Base-by-base conservation (phyloP, 169 alveolate species). In the Cryptosporidium felis region DNA sequence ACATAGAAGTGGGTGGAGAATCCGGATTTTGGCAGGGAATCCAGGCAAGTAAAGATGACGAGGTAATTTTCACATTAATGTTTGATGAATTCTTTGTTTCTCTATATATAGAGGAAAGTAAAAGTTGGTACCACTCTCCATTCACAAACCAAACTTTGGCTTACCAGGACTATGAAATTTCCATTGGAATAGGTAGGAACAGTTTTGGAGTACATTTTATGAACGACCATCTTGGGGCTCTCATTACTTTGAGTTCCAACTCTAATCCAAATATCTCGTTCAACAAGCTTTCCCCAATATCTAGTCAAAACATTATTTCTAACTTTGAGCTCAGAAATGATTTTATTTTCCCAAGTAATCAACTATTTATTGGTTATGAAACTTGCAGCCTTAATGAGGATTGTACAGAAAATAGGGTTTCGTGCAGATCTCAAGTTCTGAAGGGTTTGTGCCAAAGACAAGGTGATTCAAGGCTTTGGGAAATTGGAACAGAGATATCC, bases 1-100 rank as follows among this genome's bases (percentile, higher is more conserved):
- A 5, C n/a, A 47, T 65, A 18, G 14, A 0, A 10, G 10, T 26
- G 21, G 49, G 49, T 16, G 40, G 40, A 3, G 38, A 65, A 30
- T 10, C n/a, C 18, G n/a, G n/a, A n/a, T 65, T 28, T 47, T 65
- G 81, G 81, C 81, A 65, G 4, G 81, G 81, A 45, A 46, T 65
- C 8, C 63, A 46, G 36, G 28, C 49, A 2, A 32, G 32, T 5
- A 45, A 65, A 6, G 32, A 65, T 30, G 30, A 44, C 10, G 16
- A 65, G 30, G 18, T 14, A 9, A 47, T 65, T 2, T 65, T 44
- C 21, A 32, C 59, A 8, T 0, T 65, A 18, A 44, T 65, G 6
- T 65, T 65, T 44, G 62, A 65, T 46, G 81, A 65, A 8, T 5
- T 46, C 1, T 47, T 32, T 26, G 1, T 65, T 4, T 0, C 14